These are phyloP conservation scores for Lepraria neglecta DNA, from an alignment of 495 filamentous ascomycete genomes.

Conservation along the genomic window DNA sequence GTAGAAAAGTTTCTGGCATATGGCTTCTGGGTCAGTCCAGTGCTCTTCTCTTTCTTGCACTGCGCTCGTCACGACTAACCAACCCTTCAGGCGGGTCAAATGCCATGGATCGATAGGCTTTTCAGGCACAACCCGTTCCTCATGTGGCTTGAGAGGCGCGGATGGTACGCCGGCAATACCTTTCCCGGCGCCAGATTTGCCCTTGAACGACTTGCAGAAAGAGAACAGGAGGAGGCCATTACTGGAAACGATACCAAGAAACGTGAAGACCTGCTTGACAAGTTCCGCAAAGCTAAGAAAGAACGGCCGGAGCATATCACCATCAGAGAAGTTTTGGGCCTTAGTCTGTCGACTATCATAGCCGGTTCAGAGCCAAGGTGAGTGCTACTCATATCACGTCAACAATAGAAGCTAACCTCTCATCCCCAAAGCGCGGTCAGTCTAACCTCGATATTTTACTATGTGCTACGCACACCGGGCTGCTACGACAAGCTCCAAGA, in stretches of 20 bases:
- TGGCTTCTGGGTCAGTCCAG: slow-evolving; percentile 34
- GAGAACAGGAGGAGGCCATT: slow-evolving; percentile 21
- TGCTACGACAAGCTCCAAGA: slow-evolving; percentile 18
- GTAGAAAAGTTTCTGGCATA: slow-evolving; percentile 43
- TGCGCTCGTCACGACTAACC: slow-evolving; percentile 17
- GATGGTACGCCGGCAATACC: slow-evolving; percentile 40
- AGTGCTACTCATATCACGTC: not conserved
- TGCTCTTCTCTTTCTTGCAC: not conserved
- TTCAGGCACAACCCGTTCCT: slow-evolving; percentile 48
- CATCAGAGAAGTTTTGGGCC: slow-evolving; percentile 55
- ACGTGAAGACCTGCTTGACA: slow-evolving; percentile 39
- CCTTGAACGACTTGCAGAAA: slow-evolving; percentile 48
- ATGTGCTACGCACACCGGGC: slow-evolving; percentile 48
- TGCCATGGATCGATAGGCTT: slow-evolving; percentile 46
- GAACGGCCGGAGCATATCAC: slow-evolving; percentile 58
- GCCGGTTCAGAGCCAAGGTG: slow-evolving; percentile 54
- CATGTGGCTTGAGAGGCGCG: slow-evolving; percentile 34
- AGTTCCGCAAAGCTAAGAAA: slow-evolving; percentile 43
- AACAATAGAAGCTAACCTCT: not conserved
- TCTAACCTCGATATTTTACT: slow-evolving; percentile 57
- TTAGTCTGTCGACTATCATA: slow-evolving; percentile 61
- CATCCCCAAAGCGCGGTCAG: slow-evolving; percentile 43
- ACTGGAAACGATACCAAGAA: slow-evolving; percentile 34
- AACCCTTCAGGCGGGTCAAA: slow-evolving; percentile 43
- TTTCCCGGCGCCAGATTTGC: slow-evolving; percentile 60